Evolutionary conservation across 148 eudicot species (phyloP).

Genomic region (Nepenthes mirabilis): DNA sequence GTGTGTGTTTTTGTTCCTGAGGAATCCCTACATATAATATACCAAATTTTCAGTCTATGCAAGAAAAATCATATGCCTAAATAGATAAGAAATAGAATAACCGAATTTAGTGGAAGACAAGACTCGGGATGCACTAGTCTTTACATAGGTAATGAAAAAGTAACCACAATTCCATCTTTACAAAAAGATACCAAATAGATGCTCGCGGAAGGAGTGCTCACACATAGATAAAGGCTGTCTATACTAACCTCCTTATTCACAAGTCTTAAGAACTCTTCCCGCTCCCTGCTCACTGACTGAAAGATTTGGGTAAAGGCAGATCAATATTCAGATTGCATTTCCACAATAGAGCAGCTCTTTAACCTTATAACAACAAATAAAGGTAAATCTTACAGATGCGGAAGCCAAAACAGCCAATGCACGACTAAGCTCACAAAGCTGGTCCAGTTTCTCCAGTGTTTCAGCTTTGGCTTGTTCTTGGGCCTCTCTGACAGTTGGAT

Average conservation of each 20-base stretch:
- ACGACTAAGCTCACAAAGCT: constrained; percentile 78
- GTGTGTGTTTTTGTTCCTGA: too few relatives aligned
- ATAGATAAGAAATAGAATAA: neutral
- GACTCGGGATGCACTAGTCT: neutral
- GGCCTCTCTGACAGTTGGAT: constrained; percentile 54
- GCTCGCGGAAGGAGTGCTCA: neutral
- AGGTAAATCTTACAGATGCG: constrained; percentile 53
- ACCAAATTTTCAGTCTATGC: too few relatives aligned
- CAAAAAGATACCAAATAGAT: neutral
- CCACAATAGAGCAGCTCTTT: neutral
- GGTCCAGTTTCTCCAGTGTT: constrained; percentile 54
- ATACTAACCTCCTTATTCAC: constrained; percentile 63
- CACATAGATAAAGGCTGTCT: neutral
- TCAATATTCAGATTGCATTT: neutral
- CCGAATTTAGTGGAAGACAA: neutral
- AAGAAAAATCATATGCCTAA: neutral
- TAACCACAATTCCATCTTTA: too few relatives aligned
- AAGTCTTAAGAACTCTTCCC: constrained; percentile 78
- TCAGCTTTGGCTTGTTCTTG: constrained; percentile 51
- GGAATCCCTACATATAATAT: too few relatives aligned
- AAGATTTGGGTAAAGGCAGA: neutral
- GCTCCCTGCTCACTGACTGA: constrained; percentile 86
- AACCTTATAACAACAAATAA: neutral
- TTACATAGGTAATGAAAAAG: too few relatives aligned
- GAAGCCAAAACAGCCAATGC: constrained; percentile 95